Evolutionary conservation across 495 filamentous ascomycete genomes (phyloP).

Genomic region (Trichoderma erinaceum): DNA sequence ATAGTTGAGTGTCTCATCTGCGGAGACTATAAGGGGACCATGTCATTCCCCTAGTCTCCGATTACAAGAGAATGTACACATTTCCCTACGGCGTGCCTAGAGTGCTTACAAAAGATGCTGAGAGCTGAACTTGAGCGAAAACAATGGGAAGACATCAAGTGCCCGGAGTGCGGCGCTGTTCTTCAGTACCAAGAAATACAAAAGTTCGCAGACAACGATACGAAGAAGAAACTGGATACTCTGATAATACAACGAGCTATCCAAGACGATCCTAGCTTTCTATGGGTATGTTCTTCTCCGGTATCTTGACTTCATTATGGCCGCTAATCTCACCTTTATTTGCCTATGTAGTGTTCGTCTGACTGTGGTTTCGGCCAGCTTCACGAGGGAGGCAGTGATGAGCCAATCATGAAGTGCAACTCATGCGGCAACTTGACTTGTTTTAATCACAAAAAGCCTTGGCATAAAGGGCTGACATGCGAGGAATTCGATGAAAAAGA

Average conservation of each 20-base stretch:
- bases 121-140: neutral
- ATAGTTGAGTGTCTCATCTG: neutral
- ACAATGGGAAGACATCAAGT: neutral
- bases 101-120: neutral
- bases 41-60: neutral
- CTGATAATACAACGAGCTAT: neutral
- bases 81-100: neutral
- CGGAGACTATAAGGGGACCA: neutral
- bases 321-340: neutral
- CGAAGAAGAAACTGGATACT: neutral
- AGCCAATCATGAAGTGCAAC: constrained; percentile 1
- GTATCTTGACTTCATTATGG: neutral
- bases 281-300: neutral
- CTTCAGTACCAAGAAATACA: neutral
- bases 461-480: constrained; percentile 45
- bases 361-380: neutral
- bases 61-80: neutral
- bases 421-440: constrained; percentile 23
- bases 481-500: constrained; percentile 35
- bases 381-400: neutral
- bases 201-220: neutral
- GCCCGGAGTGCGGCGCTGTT: neutral
- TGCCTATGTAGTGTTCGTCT: neutral
- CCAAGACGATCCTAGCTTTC: neutral
- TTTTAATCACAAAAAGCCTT: constrained; percentile 37